Base-by-base conservation (phyloP, 2,329 filamentous ascomycete species). In the Aspergillus transmontanensis region DNA sequence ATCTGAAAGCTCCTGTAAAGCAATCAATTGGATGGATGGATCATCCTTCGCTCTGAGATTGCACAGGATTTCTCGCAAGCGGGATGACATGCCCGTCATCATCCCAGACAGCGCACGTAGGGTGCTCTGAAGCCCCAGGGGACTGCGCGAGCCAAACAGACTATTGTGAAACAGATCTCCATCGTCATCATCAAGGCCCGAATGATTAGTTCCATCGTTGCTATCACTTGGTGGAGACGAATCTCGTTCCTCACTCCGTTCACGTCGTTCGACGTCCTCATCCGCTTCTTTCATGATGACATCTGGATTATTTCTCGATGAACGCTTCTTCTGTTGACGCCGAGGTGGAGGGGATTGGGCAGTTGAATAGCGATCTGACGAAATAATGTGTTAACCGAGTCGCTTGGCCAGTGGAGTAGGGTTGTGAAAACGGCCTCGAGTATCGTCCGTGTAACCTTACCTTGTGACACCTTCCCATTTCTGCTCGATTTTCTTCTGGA, bases 1-100 rank as follows among this genome's bases (percentile, higher is more conserved):
- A 78, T 99, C 94, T 0, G 94, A 97, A 7, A 99, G 84, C 70
- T 98, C 94, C 77, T 96, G 92, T 34, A 99, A 82, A 32, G 94
- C 95, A 72, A 97, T 93, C 69, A 97, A 84, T 80, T 99, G 96
- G 45, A 95, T 81, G 0, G 93, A 94, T 6, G 90, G 87, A 67
- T 97, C 93, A 54, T 94, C 92, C 74, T 94, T 94, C 71, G 91
- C 89, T 68, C 90, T 89, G 62, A 99, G 82, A 70, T 89, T 92
- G 77, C 81, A 84, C 65, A 94, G 81, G 58, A 94, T 90, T 63
- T 93, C 91, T 61, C 94, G 87, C 57, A 99, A 83, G 67, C 93
- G 89, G 45, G 88, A 85, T 26, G 92, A 90, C 63, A 94, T 89
- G 45, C 94, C 91, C 2, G 92, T 91, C 86, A 97, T 94, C 86